Evolutionary conservation across 2,329 filamentous ascomycete species (phyloP), one percentile per base, ranked within the genome.

Genomic region (Cryphonectria carpinicola): DNA sequence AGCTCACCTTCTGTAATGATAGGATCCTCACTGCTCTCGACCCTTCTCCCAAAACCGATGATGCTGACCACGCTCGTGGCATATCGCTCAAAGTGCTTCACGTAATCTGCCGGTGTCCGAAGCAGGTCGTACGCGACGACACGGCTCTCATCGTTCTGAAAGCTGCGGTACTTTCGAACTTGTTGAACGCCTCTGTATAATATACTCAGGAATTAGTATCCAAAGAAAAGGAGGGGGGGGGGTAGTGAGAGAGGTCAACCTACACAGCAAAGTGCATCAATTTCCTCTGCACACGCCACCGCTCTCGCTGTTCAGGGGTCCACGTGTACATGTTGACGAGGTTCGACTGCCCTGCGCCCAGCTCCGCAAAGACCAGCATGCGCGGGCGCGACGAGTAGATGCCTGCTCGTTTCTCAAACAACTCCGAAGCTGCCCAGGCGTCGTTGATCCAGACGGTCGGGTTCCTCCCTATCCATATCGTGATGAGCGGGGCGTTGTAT

Each of bases 91-190:
- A 87, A 84, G 69, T 87, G 85, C 72, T 83, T 84, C 22, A 87
- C 86, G 71, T 85, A 88, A 17, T 83, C 79, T 6, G 80, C 78
- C 0, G 86, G 84, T 2, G 78, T 79, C 1, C 73, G 76, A 5
- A 87, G 77, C 10, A 87, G 75, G 71, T 86, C 82, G n/a, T 81
- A 81, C 1, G 86, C 87, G n/a, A 88, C 83, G 2, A 87, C 77
- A 60, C 83, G 84, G 76, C 86, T 88, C 78, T 89, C 87, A 73
- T 87, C 84, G 74, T 89, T 87, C 75, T 90, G 87, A 71, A 89
- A 85, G 4, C 78, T 75, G 1, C 85, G 82, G 73, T 87, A 87
- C 67, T 82, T 83, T 2, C 84, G 81, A 10, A 89, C 86, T 22
- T 87, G 83, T 80, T 89, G 87, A 68, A 87, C 73, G 62, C 85